Base-by-base conservation (phyloP, 1,139 yeast genomes). In the Pneumocystis sp. region DNA sequence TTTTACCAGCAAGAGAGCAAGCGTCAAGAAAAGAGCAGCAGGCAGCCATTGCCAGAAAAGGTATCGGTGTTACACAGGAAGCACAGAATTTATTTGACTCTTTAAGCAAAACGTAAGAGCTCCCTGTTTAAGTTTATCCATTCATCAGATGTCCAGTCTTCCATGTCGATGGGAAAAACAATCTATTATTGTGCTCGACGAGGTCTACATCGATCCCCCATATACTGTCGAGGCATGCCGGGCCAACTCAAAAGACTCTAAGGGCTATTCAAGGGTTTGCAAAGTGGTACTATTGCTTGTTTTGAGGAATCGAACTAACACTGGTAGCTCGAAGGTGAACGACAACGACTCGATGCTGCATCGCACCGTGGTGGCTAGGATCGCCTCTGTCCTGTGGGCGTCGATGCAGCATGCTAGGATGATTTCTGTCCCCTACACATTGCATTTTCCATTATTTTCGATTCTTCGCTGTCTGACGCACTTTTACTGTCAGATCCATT, bases 121-220 rank as follows among this genome's bases (percentile, higher is more conserved):
- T 10, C 2, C 2, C 40, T 2, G 10, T 2, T 37, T 7, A 12
- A 37, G 10, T 37, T 7, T 37, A 12, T 37, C 15, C 15, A 12
- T 12, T 37, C 2, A 37, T 7, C 15, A 37, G 10, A 12, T 50
- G 12, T 21, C 19, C 31, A 59, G 61, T 59, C 61, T 59, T 39
- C 61, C 61, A 12, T 59, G 61, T 29, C 44, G 45, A 3, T 59
- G 61, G 61, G 45, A 59, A 39, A 42, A 42, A 21, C 44, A 59
- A 12, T 39, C 45, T 12, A 59, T 59, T 31, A 21, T 42, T 3
- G 61, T 59, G 21, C 31, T 59, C 4, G 61, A 59, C 37, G 61
- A 59, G 15, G 31, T 59, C 12, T 39, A 39, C 25, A 42, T 59
- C 21, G 61, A 59, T 59, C 61, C 61, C 25, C 61, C 61, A 5